Conservation (phyloP, 352 stramenopile species). For the Thraustotheca clavata region DNA sequence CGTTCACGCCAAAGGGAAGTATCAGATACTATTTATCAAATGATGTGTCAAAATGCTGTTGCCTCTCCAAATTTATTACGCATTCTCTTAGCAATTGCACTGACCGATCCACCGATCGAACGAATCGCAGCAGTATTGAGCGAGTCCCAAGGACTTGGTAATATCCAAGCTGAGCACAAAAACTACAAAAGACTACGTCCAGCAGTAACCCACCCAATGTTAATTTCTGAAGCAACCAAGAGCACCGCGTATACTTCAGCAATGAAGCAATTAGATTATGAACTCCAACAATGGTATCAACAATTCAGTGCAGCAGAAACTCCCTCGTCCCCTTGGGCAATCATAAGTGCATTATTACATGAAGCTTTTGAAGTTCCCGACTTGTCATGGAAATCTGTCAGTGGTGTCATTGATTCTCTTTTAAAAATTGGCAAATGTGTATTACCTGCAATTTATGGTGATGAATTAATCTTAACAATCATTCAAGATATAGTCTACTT, state of each 20-base stretch:
- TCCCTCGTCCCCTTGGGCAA: neutral
- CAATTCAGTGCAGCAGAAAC: neutral
- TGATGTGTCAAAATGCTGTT: neutral
- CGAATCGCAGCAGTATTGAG: neutral
- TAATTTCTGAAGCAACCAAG: neutral
- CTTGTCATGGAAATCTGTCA: slow-evolving; percentile 24
- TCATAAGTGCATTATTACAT: neutral
- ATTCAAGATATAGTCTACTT: neutral
- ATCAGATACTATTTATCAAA: neutral
- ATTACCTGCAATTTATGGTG: slow-evolving; percentile 24
- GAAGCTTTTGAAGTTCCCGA: neutral
- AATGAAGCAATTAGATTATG: neutral
- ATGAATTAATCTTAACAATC: neutral
- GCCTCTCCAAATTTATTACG: slow-evolving; percentile 3
- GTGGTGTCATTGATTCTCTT: slow-evolving; percentile 29
- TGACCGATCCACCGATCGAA: neutral
- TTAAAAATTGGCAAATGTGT: slow-evolving; percentile 31
- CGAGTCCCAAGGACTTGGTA: neutral
- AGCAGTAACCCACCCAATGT: neutral
- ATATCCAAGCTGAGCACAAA: neutral
- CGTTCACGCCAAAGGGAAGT: neutral
- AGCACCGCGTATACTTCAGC: neutral
- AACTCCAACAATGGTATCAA: neutral
- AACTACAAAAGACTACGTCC: neutral
- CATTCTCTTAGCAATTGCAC: neutral